Evolutionary conservation across 1,284 basidiomycete species (phyloP), one percentile per base, ranked within the genome.

Genomic region (Irpex rosettiformis): DNA sequence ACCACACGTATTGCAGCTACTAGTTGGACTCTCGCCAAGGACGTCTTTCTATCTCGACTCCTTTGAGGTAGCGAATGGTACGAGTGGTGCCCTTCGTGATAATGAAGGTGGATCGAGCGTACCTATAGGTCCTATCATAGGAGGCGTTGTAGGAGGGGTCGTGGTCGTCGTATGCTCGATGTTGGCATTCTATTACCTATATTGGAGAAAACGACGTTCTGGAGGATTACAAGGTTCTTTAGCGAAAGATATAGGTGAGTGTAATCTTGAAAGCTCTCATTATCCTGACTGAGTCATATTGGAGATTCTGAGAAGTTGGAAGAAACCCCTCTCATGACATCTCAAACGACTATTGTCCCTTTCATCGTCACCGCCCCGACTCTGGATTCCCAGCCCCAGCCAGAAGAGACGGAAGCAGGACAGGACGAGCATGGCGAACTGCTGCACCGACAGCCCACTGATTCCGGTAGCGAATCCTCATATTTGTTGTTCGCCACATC

Each of bases 131-230:
- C 58, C 58, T 11, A 57, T 60, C 24, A 52, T 60, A 2, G 59
- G 59, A 7, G 59, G 59, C 24, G 52, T 60, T 13, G 52, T 60
- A 11, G 59, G 55, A 6, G 59, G 59, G 11, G 51, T 60, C 18
- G 52, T 56, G 16, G 11, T 60, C 40, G 29, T 60, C 5, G 43
- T 57, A 6, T 47, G 25, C 18, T 55, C 59, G 5, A 16, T 45
- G 10, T 49, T 60, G 13, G 59, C 59, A 18, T 54, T 57, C 40
- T 60, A 60, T 47, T 60, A 47, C 51, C 51, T 60, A 13, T 60
- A 49, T 43, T 60, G 59, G 59, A 45, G n/a, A 11, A 37, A 37
- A 37, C 33, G 33, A 37, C 33, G 16, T 37, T 11, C 33, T 37
- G 33, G 33, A 37, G 11, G 33, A 7, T 16, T 16, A 37, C 10